Evolutionary conservation across 139 green algal genomes (phyloP).

Genomic region (Tetratostichococcus sp.): DNA sequence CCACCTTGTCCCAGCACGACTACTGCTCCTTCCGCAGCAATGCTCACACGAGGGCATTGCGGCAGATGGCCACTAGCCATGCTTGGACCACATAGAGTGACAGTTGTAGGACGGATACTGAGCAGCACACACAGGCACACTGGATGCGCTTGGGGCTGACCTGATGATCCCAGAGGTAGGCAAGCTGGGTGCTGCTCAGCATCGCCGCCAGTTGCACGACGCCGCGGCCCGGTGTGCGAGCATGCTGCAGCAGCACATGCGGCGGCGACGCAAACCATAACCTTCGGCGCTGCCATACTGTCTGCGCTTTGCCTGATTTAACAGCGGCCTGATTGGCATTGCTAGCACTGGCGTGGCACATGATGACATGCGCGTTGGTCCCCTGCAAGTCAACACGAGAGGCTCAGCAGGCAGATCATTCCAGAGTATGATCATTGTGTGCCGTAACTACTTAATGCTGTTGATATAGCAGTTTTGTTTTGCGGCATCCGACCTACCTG

Average conservation of each 20-base stretch:
- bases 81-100: too few species aligned
- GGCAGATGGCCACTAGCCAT: too few species aligned
- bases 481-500: too few species aligned
- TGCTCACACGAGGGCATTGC: too few species aligned
- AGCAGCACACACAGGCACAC: too few species aligned
- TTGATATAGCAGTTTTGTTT: too few species aligned
- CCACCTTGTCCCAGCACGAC: too few species aligned
- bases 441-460: too few species aligned
- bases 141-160: too few species aligned
- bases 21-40: too few species aligned
- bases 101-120: too few species aligned
- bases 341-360: constrained; percentile 1
- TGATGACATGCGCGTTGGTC: constrained; percentile 58
- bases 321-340: neutral
- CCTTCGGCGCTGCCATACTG: constrained; percentile 2
- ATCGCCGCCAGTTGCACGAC: neutral
- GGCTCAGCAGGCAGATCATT: neutral
- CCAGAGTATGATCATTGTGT: neutral
- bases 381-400: constrained; percentile 23
- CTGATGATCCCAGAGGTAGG: constrained; percentile 30
- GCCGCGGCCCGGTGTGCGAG: neutral
- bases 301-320: too few species aligned
- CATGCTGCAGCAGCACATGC: neutral
- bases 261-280: constrained; percentile 7
- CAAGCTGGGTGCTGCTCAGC: neutral